A percentile compares a stretch with the other conserved stretches of the same genome.
These are phyloP conservation scores for Juncus inflexus DNA, from an alignment of 176 grass and related monocot species.

Conservation along the genomic window DNA sequence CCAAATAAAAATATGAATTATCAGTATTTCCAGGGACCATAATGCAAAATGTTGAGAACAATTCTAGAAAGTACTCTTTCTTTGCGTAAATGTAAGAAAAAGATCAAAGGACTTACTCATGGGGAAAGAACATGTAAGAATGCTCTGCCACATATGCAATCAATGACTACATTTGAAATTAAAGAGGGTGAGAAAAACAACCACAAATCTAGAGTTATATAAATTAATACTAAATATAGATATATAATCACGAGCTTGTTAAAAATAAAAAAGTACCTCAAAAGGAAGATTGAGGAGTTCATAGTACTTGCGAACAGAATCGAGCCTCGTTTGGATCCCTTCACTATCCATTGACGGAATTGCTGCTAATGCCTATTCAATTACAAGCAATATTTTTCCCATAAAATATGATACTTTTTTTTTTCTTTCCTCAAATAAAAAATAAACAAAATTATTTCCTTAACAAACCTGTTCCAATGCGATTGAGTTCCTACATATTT, in stretches of 20 bases:
- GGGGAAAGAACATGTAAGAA: slow-evolving; percentile 66
- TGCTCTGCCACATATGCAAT: slow-evolving; percentile 79
- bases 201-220: background rate
- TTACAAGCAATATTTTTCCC: background rate
- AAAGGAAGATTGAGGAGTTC: slow-evolving; percentile 93
- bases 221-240: slow-evolving; percentile 10
- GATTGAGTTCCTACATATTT: slow-evolving; percentile 97
- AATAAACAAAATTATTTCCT: background rate
- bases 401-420: too few species aligned
- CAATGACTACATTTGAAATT: slow-evolving; percentile 51
- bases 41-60: background rate
- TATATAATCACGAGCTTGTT: background rate
- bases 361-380: slow-evolving; percentile 76
- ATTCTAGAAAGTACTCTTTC: background rate
- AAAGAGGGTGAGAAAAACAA: slow-evolving; percentile 24
- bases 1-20: background rate
- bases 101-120: slow-evolving; percentile 57
- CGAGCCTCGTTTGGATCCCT: slow-evolving; percentile 76
- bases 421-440: too few species aligned
- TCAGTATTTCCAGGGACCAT: background rate
- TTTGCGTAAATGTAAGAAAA: slow-evolving; percentile 3
- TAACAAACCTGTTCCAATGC: slow-evolving; percentile 80
- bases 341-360: slow-evolving; percentile 85
- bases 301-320: slow-evolving; percentile 78
- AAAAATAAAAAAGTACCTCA: slow-evolving; percentile 36